A percentile compares a stretch with the other conserved stretches of the same genome.
Conservation (phyloP, 176 grass and related monocot genomes). For the Zizania latifolia region DNA sequence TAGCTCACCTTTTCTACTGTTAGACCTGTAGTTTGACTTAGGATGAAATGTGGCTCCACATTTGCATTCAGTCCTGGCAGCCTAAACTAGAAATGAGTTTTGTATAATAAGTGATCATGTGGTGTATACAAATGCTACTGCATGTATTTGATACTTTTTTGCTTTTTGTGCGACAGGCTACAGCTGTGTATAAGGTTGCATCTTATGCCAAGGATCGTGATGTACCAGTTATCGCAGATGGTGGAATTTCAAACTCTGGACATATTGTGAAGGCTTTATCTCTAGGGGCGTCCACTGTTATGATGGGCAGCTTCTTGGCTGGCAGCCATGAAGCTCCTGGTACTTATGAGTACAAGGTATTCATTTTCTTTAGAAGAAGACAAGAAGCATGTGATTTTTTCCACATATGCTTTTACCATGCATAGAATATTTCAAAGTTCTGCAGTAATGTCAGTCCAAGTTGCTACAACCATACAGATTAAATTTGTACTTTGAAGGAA, state of each 20-base stretch:
- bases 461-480: not conserved
- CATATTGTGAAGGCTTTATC: conserved; percentile 93
- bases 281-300: conserved; percentile 79
- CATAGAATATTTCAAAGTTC: not conserved
- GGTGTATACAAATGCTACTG: not conserved
- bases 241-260: conserved; percentile 95
- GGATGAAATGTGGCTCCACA: not conserved
- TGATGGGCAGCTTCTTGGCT: conserved; percentile 97
- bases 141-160: conserved; percentile 8
- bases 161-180: conserved; percentile 50
- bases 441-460: not conserved
- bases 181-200: conserved; percentile 92
- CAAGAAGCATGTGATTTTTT: not conserved
- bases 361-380: not conserved
- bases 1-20: not conserved
- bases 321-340: conserved; percentile 93
- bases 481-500: not conserved
- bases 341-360: conserved; percentile 68
- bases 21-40: not conserved
- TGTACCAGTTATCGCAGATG: conserved; percentile 87
- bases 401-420: not conserved
- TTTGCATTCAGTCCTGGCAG: not conserved
- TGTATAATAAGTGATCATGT: not conserved
- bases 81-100: not conserved
- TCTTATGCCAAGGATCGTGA: conserved; percentile 85